Percentiles rank a stretch among this genome's conserved stretches.
These are phyloP conservation scores for Boeremia exigua DNA, from an alignment of 2,329 filamentous ascomycete genomes.

Conservation along the genomic window DNA sequence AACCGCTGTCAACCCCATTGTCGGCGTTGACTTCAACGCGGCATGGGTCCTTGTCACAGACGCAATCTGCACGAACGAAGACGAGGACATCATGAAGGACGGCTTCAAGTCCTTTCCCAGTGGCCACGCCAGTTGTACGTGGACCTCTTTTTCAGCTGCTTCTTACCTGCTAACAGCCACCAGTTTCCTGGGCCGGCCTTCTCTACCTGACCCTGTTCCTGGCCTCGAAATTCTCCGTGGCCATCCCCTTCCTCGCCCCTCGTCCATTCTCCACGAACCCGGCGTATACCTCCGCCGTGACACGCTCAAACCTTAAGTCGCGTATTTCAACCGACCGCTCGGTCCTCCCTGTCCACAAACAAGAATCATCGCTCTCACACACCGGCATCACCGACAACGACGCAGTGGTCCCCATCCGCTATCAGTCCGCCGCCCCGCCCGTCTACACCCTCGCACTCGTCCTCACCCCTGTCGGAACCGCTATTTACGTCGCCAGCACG, in stretches of 20 bases:
- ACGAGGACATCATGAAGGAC: conserved; percentile 70
- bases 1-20: conserved; percentile 65
- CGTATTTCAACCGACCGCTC: conserved; percentile 11
- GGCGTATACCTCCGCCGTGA: conserved; percentile 54
- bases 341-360: conserved; percentile 34
- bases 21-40: conserved; percentile 53
- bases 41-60: conserved; percentile 75
- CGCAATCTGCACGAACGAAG: conserved; percentile 73
- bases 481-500: conserved; percentile 82
- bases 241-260: conserved; percentile 70
- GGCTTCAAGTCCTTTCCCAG: conserved; percentile 86
- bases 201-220: conserved; percentile 88
- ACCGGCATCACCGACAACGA: conserved; percentile 28
- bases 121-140: conserved; percentile 72
- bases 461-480: conserved; percentile 73
- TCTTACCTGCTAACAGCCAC: background rate
- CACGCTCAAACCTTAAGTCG: conserved; percentile 41
- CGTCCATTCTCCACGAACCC: conserved; percentile 57
- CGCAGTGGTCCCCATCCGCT: conserved; percentile 63
- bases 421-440: conserved; percentile 81
- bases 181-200: conserved; percentile 76
- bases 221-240: conserved; percentile 79
- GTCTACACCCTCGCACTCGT: conserved; percentile 76
- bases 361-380: conserved; percentile 28
- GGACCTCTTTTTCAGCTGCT: too few species aligned